Conservation (phyloP, 805 yeast species). For the Candida khao-thaluensis region DNA sequence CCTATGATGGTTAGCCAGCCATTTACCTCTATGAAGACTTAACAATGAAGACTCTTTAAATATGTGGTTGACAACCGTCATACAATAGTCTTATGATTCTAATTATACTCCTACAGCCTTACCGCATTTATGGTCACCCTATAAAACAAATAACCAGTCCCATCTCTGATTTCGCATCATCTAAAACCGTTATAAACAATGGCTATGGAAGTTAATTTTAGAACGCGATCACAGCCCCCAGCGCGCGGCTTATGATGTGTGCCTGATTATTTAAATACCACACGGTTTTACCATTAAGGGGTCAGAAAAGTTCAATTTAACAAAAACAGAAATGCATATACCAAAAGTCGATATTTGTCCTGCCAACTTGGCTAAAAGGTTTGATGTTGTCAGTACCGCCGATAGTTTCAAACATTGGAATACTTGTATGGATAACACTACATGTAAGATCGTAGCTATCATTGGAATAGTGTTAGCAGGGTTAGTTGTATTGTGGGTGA, state of each 20-base stretch:
- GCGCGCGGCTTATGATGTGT: neutral
- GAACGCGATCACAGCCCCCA: conserved; percentile 8
- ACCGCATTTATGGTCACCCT: too few relatives aligned
- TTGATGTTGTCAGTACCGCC: conserved; percentile 32
- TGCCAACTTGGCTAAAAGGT: conserved; percentile 11
- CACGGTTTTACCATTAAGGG: too few relatives aligned
- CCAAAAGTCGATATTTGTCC: conserved; percentile 13
- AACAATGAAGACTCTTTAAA: too few relatives aligned
- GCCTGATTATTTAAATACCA: conserved; percentile 1
- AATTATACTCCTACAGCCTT: too few relatives aligned
- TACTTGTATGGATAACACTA: conserved; percentile 73
- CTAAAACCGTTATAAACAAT: too few relatives aligned
- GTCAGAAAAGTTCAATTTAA: too few relatives aligned
- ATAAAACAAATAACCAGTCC: too few relatives aligned
- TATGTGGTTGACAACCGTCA: too few relatives aligned
- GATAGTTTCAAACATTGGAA: conserved; percentile 68
- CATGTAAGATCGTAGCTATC: conserved; percentile 75
- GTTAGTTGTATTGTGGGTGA: conserved; percentile 54
- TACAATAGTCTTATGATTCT: too few relatives aligned
- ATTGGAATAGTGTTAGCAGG: conserved; percentile 65
- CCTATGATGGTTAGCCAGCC: too few relatives aligned
- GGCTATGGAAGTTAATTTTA: conserved; percentile 3
- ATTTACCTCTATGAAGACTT: too few relatives aligned
- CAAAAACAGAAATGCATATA: conserved; percentile 9
- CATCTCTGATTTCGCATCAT: too few relatives aligned